These are phyloP conservation scores for Talaromyces wortmannii DNA, from an alignment of 495 filamentous ascomycete genomes.

Conservation along the genomic window DNA sequence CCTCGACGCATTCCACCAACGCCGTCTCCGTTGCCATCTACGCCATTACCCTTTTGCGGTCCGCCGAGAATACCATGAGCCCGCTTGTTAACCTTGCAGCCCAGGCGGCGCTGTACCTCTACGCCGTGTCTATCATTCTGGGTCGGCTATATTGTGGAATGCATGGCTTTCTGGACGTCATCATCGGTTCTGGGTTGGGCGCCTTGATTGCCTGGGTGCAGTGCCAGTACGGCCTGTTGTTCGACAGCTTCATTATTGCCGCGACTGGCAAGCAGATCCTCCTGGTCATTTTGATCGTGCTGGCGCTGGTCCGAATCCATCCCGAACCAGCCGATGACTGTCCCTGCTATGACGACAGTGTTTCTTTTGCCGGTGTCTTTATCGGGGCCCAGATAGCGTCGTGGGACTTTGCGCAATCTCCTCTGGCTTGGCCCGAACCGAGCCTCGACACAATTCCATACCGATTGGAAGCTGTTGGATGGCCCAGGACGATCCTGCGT, in stretches of 20 bases:
- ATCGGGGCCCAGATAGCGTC: slow-evolving; percentile 72
- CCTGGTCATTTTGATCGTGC: slow-evolving; percentile 53
- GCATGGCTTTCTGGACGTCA: slow-evolving; percentile 93
- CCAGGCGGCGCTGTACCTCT: slow-evolving; percentile 66
- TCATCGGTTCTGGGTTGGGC: slow-evolving; percentile 71
- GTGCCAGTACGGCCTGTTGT: slow-evolving; percentile 57
- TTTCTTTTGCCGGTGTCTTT: slow-evolving; percentile 84
- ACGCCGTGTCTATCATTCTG: slow-evolving; percentile 82
- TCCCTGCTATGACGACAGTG: slow-evolving; percentile 95
- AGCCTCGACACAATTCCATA: slow-evolving; percentile 61
- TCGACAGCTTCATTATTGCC: slow-evolving; percentile 57
- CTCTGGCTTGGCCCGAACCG: slow-evolving; percentile 47
- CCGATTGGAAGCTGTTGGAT: slow-evolving; percentile 52
- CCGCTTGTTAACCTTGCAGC: slow-evolving; percentile 47
- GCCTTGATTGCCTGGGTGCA: slow-evolving; percentile 61
- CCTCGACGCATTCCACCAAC: slow-evolving; percentile 94
- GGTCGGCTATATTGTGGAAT: slow-evolving; percentile 95
- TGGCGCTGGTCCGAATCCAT: slow-evolving; percentile 78
- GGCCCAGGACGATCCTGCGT: slow-evolving; percentile 51
- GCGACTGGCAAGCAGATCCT: slow-evolving; percentile 47
- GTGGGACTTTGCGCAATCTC: slow-evolving; percentile 66
- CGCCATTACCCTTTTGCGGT: slow-evolving; percentile 57
- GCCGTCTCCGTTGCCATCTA: slow-evolving; percentile 92
- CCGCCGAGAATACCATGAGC: slow-evolving; percentile 43
- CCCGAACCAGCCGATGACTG: slow-evolving; percentile 96